Percentiles rank a stretch among this genome's conserved stretches.
phyloP scores from a whole-genome alignment of 2,329 filamentous ascomycete species.

The Fusarium devonianum region DNA sequence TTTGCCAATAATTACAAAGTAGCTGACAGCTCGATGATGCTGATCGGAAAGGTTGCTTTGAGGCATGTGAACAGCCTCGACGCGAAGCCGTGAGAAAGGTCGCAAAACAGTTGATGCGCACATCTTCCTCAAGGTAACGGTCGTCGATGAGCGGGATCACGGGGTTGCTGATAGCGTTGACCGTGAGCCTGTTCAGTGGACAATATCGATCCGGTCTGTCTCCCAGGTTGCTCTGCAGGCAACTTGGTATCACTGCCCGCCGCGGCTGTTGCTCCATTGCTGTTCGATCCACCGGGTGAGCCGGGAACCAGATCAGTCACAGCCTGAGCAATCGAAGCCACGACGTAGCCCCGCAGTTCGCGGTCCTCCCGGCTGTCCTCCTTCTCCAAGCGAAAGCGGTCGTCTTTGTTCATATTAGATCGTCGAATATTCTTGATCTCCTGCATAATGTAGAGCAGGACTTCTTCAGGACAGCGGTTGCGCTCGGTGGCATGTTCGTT shows the following conservation, averaged over 20 bases:
- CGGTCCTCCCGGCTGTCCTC: constrained; percentile 79
- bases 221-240: constrained; percentile 65
- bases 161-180: constrained; percentile 54
- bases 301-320: constrained; percentile 72
- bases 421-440: constrained; percentile 89
- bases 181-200: constrained; percentile 55
- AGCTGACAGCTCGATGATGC: not conserved
- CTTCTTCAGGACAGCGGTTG: constrained; percentile 83
- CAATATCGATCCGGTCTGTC: constrained; percentile 60
- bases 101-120: constrained; percentile 27
- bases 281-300: constrained; percentile 40
- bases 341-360: constrained; percentile 77
- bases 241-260: constrained; percentile 64
- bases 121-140: constrained; percentile 43
- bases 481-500: constrained; percentile 76
- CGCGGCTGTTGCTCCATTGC: constrained; percentile 31
- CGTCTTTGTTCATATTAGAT: constrained; percentile 83
- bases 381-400: constrained; percentile 81
- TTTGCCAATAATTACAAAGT: constrained; percentile 1
- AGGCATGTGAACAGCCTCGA: constrained; percentile 9
- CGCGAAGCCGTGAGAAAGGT: constrained; percentile 14
- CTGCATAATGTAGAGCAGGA: constrained; percentile 87
- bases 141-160: constrained; percentile 54
- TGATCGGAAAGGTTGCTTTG: constrained; percentile 7
- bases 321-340: constrained; percentile 75